Base-by-base conservation (phyloP, 192 early-diverging fungal genomes). In the Entomortierella lignicola region DNA sequence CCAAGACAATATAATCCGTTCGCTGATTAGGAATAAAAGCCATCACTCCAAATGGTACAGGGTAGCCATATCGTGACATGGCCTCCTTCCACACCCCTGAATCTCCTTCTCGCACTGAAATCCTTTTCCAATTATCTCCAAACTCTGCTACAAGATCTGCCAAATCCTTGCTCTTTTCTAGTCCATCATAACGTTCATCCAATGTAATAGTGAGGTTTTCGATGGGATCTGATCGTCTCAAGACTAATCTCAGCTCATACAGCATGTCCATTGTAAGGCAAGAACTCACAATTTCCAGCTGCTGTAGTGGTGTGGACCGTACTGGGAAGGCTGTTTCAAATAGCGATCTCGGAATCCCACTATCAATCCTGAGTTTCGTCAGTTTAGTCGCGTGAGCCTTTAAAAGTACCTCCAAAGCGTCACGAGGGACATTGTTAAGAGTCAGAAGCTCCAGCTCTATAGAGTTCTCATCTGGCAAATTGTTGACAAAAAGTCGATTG, bases 381-480 rank as follows among this genome's bases (percentile, higher is more conserved):
- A 63, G 29, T 23, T 29, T 48, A 4, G 47, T n/a, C 5, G 48
- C 61, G 37, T 63, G 44, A 27, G 51, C 39, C 32, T 37, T 48
- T 29, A 63, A 12, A 4, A 63, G n/a, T 25, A 31, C 13, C 1
- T 63, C 61, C 4, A 43, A n/a, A 11, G 12, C 61, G 10, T 63
- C 61, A 2, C 30, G 50, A 32, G 47, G 4, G 2, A 32, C 23
- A 18, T 52, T 63, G n/a, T 63, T 63, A 4, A 52, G 29, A 1
- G 61, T 27, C 61, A 63, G 4, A 0, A 63, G 47, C 47, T 63
- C 39, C 20, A 63, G 31, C 17, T 63, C 61, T n/a, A 51, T 26
- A 4, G 61, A 23, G 30, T 23, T 63, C 2, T 63, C 41, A 32
- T 42, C 61, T 17, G 44, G 61, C 61, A 63, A 21, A 31, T 63